These are phyloP conservation scores for Salvia hispanica DNA, from an alignment of 257 asterid genomes.

Conservation along the genomic window DNA sequence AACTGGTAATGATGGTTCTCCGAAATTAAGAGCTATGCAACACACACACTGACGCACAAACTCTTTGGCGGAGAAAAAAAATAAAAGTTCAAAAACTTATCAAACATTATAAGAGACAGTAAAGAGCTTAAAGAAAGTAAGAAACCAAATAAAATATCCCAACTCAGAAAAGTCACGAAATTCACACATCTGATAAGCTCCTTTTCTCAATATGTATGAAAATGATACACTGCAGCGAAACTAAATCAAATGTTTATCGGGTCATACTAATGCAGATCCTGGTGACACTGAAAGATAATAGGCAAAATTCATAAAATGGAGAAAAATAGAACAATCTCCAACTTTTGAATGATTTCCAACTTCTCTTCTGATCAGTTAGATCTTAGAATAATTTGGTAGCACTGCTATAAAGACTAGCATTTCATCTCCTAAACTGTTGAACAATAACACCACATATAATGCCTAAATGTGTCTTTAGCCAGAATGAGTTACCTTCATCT, in stretches of 20 bases:
- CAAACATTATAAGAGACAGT: not conserved
- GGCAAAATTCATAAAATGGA: conserved; percentile 3
- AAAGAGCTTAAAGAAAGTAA: not conserved
- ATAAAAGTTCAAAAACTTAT: not conserved
- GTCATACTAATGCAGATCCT: not conserved
- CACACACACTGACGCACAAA: not conserved
- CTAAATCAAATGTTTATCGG: not conserved
- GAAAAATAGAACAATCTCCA: conserved; percentile 2
- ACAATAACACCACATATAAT: conserved; percentile 12
- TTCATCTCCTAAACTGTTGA: conserved; percentile 20
- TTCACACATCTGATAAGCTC: not conserved
- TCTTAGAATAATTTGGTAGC: not conserved
- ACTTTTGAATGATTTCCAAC: not conserved
- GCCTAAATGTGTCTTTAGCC: conserved; percentile 6
- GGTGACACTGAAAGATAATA: not conserved
- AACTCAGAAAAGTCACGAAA: not conserved
- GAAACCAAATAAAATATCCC: not conserved
- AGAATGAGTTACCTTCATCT: conserved; percentile 23
- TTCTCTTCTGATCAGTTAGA: conserved; percentile 23
- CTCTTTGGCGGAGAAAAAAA: not conserved
- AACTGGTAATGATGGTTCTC: no score
- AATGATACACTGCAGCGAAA: not conserved
- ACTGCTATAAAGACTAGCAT: conserved; percentile 1
- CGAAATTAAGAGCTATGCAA: no score
- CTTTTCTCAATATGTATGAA: not conserved